Base-by-base conservation (phyloP, 1,284 basidiomycete species). In the Cutaneotrichosporon cutaneum region DNA sequence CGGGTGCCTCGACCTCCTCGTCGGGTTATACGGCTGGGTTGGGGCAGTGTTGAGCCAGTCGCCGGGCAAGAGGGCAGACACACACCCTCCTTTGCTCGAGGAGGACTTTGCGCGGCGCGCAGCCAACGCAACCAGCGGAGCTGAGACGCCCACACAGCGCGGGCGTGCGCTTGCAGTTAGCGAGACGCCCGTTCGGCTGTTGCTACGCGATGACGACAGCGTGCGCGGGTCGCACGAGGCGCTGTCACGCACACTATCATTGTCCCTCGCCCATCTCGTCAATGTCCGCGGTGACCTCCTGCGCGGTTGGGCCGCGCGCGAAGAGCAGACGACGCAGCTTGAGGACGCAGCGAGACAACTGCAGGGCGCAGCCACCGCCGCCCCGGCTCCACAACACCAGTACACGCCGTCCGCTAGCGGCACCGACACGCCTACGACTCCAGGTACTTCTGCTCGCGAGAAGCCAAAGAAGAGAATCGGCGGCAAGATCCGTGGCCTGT, bases 21-120 rank as follows among this genome's bases (percentile, higher is more conserved):
- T 76, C 9, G 72, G 75, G 13, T 59, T 80, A 22, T 77, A 78
- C 54, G 68, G 70, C 9, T 80, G 78, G 78, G 70, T 71, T 6
- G 74, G 70, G 0, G 70, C 72, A 2, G 53, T 73, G 7, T 50
- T 78, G 21, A 71, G 70, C 11, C 72, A 74, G 26, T 47, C 47
- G 6, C 56, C 56, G 11, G 60, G 60, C 2, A 60, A 65, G 24
- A 53, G 61, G 3, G 65, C 61, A 4, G 61, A 63, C 50, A 63
- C 65, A 10, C 64, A 65, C 24, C 61, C 61, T 7, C 56, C 45
- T 21, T 36, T 54, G 32, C 32, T 36, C 11, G 51, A 56, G 8
- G 59, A 56, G 22, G 64, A 65, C 53, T 65, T 65, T 58, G 58
- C 35, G 22, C 54, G 52, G 4, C 45, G 21, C 11, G 48, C 27